A percentile compares a stretch with the other conserved stretches of the same genome.
phyloP scores from a whole-genome alignment of 352 stramenopile species.

The Pythium dissotocum region DNA sequence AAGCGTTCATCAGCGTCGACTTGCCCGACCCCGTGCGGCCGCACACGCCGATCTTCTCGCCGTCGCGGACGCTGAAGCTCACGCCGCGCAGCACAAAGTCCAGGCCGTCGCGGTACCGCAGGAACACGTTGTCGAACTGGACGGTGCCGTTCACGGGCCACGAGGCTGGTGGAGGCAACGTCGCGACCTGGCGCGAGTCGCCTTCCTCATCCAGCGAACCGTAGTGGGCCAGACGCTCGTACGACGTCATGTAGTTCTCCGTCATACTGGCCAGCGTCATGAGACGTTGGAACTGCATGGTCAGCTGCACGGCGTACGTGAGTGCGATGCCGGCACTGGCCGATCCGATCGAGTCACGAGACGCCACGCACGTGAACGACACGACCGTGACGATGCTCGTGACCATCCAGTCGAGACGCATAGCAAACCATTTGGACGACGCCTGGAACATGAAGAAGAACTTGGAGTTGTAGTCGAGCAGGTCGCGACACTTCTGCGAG shows the following conservation, averaged over 20 bases:
- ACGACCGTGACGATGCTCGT: constrained; percentile 30
- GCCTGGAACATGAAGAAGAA: constrained; percentile 38
- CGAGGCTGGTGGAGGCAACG: neutral
- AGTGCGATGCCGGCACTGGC: constrained; percentile 79
- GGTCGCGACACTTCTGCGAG: constrained; percentile 19
- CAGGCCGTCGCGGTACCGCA: constrained; percentile 52
- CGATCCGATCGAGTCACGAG: constrained; percentile 7
- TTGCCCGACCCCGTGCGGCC: constrained; percentile 67
- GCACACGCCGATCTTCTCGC: constrained; percentile 76
- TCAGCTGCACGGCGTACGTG: constrained; percentile 88
- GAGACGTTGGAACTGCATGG: constrained; percentile 88
- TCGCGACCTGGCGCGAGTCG: constrained; percentile 67
- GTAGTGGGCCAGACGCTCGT: constrained; percentile 65
- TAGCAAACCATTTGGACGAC: constrained; percentile 37
- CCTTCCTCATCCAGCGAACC: constrained; percentile 37
- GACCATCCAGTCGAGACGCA: constrained; percentile 46
- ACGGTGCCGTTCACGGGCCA: constrained; percentile 30
- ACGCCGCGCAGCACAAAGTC: constrained; percentile 40
- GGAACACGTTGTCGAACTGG: constrained; percentile 39
- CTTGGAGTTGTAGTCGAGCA: constrained; percentile 42
- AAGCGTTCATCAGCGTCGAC: constrained; percentile 23
- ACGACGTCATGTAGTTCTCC: constrained; percentile 92
- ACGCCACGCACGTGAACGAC: constrained; percentile 26
- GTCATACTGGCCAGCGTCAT: constrained; percentile 87
- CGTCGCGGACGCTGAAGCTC: constrained; percentile 52